These are phyloP conservation scores for Magnolia officinalis DNA, from an alignment of 164 flowering plant genomes.

Conservation along the genomic window DNA sequence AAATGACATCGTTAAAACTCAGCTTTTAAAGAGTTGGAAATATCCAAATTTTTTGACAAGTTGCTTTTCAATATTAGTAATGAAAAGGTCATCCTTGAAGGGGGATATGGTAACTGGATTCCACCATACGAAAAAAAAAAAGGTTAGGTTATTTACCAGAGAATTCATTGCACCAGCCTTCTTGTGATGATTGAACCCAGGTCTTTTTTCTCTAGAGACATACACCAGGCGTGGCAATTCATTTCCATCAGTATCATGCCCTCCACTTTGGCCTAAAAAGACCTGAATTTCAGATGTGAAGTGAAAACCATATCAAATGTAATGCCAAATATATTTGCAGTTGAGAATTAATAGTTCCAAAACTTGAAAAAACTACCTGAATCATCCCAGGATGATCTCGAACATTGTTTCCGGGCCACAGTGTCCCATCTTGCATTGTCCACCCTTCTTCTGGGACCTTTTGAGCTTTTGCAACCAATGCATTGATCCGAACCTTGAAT, in stretches of 20 bases:
- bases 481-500: constrained; percentile 88
- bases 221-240: constrained; percentile 95
- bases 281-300: constrained; percentile 32
- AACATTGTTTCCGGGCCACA: constrained; percentile 98
- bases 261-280: constrained; percentile 94
- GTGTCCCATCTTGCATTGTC: constrained; percentile 99
- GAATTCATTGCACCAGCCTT: constrained; percentile 99
- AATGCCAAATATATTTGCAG: not conserved
- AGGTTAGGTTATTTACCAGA: constrained; percentile 41
- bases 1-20: too few relatives aligned
- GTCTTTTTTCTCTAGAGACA: constrained; percentile 98
- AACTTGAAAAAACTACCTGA: constrained; percentile 38
- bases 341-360: not conserved
- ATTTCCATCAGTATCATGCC: constrained; percentile 86
- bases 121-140: not conserved
- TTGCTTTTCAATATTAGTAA: too few relatives aligned
- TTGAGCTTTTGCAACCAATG: constrained; percentile 76
- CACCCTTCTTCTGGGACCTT: constrained; percentile 90
- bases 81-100: not conserved
- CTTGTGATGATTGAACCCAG: constrained; percentile 93
- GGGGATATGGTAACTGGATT: not conserved
- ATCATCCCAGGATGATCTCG: constrained; percentile 98
- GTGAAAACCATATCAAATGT: not conserved
- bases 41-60: too few relatives aligned
- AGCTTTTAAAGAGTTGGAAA: too few relatives aligned